These are phyloP conservation scores for Pezicula neosporulosa DNA, from an alignment of 2,329 filamentous ascomycete species.

Conservation along the genomic window DNA sequence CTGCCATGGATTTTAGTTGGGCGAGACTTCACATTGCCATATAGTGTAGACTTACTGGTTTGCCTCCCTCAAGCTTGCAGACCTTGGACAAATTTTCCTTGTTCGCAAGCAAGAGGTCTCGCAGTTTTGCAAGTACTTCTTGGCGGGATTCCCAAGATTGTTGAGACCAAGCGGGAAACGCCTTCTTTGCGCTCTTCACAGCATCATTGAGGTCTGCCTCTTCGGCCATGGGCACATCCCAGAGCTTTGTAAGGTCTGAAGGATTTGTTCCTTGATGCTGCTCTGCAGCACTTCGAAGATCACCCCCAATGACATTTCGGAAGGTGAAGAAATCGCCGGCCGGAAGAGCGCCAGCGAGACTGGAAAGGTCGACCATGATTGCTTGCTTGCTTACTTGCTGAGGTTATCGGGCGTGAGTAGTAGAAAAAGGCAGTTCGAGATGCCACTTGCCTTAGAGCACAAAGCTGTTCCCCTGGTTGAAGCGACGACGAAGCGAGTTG, in stretches of 20 bases:
- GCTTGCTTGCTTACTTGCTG: too few relatives aligned
- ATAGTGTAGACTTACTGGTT: too few relatives aligned
- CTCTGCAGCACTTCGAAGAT: not conserved
- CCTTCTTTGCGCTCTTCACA: conserved; percentile 39
- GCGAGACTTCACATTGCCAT: not conserved
- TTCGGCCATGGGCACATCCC: conserved; percentile 35
- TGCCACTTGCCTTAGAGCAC: too few relatives aligned
- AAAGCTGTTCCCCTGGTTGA: too few relatives aligned
- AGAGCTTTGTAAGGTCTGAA: not conserved
- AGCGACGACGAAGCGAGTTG: too few relatives aligned
- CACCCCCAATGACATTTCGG: conserved; percentile 3
- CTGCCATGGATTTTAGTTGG: not conserved
- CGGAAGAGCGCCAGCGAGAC: too few relatives aligned
- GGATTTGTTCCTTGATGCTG: conserved; percentile 2
- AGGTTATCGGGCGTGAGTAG: too few relatives aligned
- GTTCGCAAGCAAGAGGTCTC: conserved; percentile 15
- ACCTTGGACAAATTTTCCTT: conserved; percentile 38
- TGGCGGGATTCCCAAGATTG: conserved; percentile 38
- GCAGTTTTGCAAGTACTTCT: conserved; percentile 32
- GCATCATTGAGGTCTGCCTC: conserved; percentile 40
- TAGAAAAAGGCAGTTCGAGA: too few relatives aligned
- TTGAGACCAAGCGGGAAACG: conserved; percentile 41
- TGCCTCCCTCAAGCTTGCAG: conserved; percentile 24
- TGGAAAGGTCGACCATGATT: too few relatives aligned
- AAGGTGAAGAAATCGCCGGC: not conserved